Conservation (phyloP, 495 filamentous ascomycete species). For the Cenococcum geophilum region DNA sequence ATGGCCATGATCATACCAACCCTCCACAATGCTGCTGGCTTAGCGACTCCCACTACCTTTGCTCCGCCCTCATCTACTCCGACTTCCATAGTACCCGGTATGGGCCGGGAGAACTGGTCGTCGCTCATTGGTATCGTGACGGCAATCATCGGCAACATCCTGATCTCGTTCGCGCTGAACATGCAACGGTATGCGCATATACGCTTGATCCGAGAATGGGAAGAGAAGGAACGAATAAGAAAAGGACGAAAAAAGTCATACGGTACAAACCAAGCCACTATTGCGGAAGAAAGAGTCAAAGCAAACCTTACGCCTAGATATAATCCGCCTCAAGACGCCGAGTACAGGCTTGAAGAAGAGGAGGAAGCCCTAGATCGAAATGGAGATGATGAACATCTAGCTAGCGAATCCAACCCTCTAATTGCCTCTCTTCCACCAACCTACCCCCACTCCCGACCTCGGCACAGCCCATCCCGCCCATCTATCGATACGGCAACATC, state of each 20-base stretch:
- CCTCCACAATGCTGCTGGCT: slow-evolving; percentile 17
- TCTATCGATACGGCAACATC: slow-evolving; percentile 11
- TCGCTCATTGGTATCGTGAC: slow-evolving; percentile 91
- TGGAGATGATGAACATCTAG: slow-evolving; percentile 9
- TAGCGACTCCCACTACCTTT: slow-evolving; percentile 11
- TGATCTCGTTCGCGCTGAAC: slow-evolving; percentile 93
- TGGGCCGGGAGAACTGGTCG: slow-evolving; percentile 53
- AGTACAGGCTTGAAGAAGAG: slow-evolving; percentile 16
- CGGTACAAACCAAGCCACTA: slow-evolving; percentile 33
- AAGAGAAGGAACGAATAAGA: slow-evolving; percentile 38
- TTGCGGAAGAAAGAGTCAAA: slow-evolving; percentile 29
- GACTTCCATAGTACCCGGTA: neutral
- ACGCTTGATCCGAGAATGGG: slow-evolving; percentile 54
- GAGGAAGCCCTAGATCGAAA: neutral
- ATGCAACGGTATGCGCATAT: slow-evolving; percentile 95
- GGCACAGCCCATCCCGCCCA: slow-evolving; percentile 32
- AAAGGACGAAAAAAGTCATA: slow-evolving; percentile 33
- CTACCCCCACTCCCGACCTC: slow-evolving; percentile 31
- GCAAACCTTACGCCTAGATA: slow-evolving; percentile 20
- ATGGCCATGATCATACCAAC: neutral
- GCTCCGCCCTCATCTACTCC: slow-evolving; percentile 3
- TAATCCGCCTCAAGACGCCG: slow-evolving; percentile 14
- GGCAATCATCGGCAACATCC: slow-evolving; percentile 81
- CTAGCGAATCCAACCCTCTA: slow-evolving; percentile 46
- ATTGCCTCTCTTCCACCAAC: slow-evolving; percentile 43